Evolutionary conservation across 306 rosid species (phyloP).

Genomic region (Quercus engelmannii): DNA sequence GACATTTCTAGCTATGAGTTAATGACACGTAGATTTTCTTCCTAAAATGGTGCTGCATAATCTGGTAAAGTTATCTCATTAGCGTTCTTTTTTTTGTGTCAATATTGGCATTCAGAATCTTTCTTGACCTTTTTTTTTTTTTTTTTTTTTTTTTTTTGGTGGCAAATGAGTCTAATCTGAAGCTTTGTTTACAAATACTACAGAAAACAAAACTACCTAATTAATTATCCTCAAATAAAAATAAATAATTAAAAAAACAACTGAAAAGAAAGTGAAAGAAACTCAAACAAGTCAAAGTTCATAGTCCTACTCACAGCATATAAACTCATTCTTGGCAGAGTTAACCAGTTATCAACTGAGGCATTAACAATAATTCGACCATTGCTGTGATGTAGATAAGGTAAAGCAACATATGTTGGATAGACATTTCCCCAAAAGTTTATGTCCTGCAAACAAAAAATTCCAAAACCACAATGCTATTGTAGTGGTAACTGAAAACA

Average conservation of each 20-base stretch:
- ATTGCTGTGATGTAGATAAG: slow-evolving; percentile 62
- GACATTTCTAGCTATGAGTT: neutral
- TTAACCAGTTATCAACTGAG: slow-evolving; percentile 79
- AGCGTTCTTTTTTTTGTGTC: neutral
- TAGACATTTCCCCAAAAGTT: slow-evolving; percentile 91
- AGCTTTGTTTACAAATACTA: neutral
- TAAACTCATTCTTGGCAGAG: slow-evolving; percentile 87
- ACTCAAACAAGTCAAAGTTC: neutral
- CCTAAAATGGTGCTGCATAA: neutral
- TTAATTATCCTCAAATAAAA: neutral
- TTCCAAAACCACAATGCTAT: neutral
- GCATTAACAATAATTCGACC: slow-evolving; percentile 78
- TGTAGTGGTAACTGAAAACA: neutral
- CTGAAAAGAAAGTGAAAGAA: neutral
- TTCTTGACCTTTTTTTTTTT: no score
- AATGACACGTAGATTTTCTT: neutral
- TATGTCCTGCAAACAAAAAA: slow-evolving; percentile 49
- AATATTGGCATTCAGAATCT: neutral
- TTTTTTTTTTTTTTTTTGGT: no score
- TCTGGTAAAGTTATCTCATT: neutral
- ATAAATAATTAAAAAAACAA: no score
- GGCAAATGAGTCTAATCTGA: neutral
- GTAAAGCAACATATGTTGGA: slow-evolving; percentile 81
- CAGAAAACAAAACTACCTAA: neutral
- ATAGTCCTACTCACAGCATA: slow-evolving; percentile 55